Conservation (phyloP, 306 rosid genomes). For the Vigna trinervia region DNA sequence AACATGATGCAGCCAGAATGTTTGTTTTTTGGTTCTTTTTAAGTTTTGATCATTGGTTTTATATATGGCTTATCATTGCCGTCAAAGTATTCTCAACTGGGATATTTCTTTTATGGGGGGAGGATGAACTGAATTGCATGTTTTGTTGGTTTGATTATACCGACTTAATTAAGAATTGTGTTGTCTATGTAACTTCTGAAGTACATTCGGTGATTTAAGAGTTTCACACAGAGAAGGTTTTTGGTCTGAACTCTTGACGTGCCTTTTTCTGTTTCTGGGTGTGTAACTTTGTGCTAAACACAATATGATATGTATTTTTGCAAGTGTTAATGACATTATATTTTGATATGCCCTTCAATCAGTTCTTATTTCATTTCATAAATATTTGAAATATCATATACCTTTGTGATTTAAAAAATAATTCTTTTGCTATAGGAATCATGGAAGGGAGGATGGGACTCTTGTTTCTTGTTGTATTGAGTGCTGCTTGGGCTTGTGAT, state of each 20-base stretch:
- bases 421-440: slow-evolving; percentile 46
- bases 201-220: background rate
- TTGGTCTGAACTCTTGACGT: background rate
- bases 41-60: background rate
- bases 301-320: background rate
- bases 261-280: background rate
- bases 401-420: background rate
- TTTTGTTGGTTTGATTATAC: slow-evolving; percentile 8
- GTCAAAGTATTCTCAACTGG: background rate
- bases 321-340: slow-evolving; percentile 4
- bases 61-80: background rate
- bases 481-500: slow-evolving; percentile 65
- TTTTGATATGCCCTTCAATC: slow-evolving; percentile 15
- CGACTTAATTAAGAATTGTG: background rate
- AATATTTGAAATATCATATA: background rate
- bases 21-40: background rate
- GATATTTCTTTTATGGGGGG: background rate
- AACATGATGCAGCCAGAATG: slow-evolving; percentile 15
- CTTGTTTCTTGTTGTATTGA: slow-evolving; percentile 58
- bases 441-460: slow-evolving; percentile 65
- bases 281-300: background rate
- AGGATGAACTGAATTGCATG: slow-evolving; percentile 8
- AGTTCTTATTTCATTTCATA: background rate
- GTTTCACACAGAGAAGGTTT: background rate
- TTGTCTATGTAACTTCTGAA: slow-evolving; percentile 19